Evolutionary conservation across 805 yeast species (phyloP).

Genomic region (Yarrowia hollandica): DNA sequence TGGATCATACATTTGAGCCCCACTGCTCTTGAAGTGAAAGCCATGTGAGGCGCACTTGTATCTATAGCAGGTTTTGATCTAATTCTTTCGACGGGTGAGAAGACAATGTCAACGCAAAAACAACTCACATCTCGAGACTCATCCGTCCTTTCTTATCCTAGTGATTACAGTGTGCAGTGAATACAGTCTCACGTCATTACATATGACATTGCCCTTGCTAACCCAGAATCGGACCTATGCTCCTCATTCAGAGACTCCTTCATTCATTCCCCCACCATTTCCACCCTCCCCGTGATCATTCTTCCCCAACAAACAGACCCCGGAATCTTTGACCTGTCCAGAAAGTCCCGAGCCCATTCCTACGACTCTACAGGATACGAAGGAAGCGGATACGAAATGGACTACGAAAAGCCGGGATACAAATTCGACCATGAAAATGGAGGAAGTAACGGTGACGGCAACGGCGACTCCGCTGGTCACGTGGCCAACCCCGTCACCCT

Average conservation of each 20-base stretch:
- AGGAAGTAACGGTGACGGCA: too few relatives aligned
- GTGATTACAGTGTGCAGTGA: too few relatives aligned
- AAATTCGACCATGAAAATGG: slow-evolving; percentile 29
- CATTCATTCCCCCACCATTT: slow-evolving; percentile 32
- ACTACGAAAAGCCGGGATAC: slow-evolving; percentile 22
- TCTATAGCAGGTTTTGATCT: too few relatives aligned
- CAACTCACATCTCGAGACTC: too few relatives aligned
- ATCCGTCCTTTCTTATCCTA: too few relatives aligned
- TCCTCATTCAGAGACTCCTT: slow-evolving; percentile 32
- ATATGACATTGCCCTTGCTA: too few relatives aligned
- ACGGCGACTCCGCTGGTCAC: neutral
- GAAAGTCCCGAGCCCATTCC: neutral
- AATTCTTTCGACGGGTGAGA: too few relatives aligned
- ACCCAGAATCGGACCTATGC: slow-evolving; percentile 32
- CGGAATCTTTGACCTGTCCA: neutral
- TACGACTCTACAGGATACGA: slow-evolving; percentile 10
- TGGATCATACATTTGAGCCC: too few relatives aligned
- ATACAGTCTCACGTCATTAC: too few relatives aligned
- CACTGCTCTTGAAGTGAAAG: too few relatives aligned
- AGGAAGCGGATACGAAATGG: slow-evolving; percentile 21
- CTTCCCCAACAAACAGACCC: slow-evolving; percentile 24
- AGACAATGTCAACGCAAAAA: too few relatives aligned
- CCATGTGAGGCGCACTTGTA: too few relatives aligned
- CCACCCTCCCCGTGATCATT: slow-evolving; percentile 36
- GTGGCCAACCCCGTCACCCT: neutral